Evolutionary conservation across 108 stramenopile species (phyloP), one percentile per base, ranked within the genome.

Genomic region (Nannochloropsis granulata): DNA sequence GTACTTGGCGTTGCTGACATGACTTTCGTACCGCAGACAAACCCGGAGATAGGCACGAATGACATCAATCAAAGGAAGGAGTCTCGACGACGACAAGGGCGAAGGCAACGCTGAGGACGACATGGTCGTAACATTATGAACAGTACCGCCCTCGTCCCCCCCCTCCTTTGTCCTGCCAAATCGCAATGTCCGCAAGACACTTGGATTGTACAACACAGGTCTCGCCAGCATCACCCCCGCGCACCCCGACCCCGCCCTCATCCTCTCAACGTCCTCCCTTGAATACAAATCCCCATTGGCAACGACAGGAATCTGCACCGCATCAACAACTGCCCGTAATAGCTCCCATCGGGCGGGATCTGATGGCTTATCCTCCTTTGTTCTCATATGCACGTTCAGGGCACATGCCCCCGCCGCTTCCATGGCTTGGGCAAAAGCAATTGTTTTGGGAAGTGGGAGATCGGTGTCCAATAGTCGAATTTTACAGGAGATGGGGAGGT

Each of bases 261-360:
- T 91, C 79, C 91, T 90, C 23, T 78, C 42, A 45, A 93, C 91
- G 86, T 95, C 95, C 46, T 89, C 88, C 25, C 94, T 87, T 13
- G 94, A 94, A 86, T 96, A 98, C 83, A 96, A 91, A 83, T 98
- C 97, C 12, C 97, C 97, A 89, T 98, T 98, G 80, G 95, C 81
- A 23, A 96, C 21, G 43, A 90, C 86, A 25, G 89, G 88, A 23
- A 89, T 87, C 19, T 21, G 16, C 14, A 89, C 84, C 81, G 87
- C 85, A 82, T 85, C 83, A 45, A 98, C 91, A 13, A 98, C 93
- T 80, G 94, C 87, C 71, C 92, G 88, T 79, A 97, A 85, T 14
- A 90, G 88, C 23, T 91, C 90, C 97, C 95, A 96, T 78, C 93
- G 85, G 23, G 97, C 96, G 21, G 89, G 82, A 34, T 71, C 24